Evolutionary conservation across 1,284 basidiomycete genomes (phyloP).

Genomic region (Cryptococcus maquisensis): DNA sequence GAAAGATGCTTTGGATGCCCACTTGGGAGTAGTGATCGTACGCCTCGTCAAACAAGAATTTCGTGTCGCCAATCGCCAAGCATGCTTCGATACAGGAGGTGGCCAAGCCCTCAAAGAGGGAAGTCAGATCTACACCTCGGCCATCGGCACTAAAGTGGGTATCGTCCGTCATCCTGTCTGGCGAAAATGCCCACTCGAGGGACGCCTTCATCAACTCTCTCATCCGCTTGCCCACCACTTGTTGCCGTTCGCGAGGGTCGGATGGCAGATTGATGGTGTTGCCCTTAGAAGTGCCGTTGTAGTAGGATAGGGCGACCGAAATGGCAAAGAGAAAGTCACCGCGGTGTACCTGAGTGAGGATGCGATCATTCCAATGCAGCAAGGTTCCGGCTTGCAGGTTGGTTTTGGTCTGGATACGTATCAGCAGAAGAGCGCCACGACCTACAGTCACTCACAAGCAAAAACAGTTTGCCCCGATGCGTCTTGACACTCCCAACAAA

Average conservation of each 20-base stretch:
- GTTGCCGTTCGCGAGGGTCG: conserved; percentile 57
- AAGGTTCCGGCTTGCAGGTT: conserved; percentile 78
- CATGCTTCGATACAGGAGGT: conserved; percentile 75
- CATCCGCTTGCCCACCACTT: conserved; percentile 70
- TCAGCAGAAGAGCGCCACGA: conserved; percentile 1
- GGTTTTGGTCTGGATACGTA: conserved; percentile 38
- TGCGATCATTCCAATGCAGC: conserved; percentile 91
- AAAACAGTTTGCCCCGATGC: conserved; percentile 87
- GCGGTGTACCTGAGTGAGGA: conserved; percentile 74
- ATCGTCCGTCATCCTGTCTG: conserved; percentile 83
- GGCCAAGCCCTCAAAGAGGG: conserved; percentile 84
- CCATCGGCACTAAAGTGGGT: conserved; percentile 79
- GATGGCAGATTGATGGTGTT: conserved; percentile 84
- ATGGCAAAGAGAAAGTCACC: conserved; percentile 91
- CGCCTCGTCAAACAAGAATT: conserved; percentile 87
- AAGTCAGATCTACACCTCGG: conserved; percentile 85
- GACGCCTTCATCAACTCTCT: conserved; percentile 83
- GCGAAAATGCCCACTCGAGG: conserved; percentile 83
- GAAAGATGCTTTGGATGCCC: conserved; percentile 83
- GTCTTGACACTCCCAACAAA: conserved; percentile 69
- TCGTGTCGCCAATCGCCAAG: conserved; percentile 70
- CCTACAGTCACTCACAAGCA: conserved; percentile 61
- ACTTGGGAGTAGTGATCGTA: conserved; percentile 83
- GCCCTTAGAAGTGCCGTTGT: conserved; percentile 73
- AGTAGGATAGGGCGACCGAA: conserved; percentile 77